Base-by-base conservation (phyloP, 1,139 yeast genomes). In the Geotrichum citri-aurantii region DNA sequence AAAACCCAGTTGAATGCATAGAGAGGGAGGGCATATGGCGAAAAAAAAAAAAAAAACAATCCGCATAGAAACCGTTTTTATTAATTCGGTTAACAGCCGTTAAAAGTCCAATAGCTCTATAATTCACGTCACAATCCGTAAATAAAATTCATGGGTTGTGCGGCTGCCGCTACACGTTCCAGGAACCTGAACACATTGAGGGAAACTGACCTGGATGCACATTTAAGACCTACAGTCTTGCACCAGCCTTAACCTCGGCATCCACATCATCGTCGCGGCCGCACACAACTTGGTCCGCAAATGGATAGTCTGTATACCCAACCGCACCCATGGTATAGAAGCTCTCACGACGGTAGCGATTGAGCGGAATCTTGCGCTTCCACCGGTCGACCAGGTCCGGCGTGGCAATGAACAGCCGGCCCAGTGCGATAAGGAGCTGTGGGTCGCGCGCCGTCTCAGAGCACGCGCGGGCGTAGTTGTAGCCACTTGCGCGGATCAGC, bases 331-430 rank as follows among this genome's bases (percentile, higher is more conserved):
- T 19, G 14, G 63, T 57, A 64, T 78, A 78, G 63, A 78, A 78
- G 1, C 72, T 69, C 11, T 64, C 50, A 60, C 81, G 69, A 56
- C 78, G 70, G 60, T 76, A 77, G 19, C 62, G 62, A 23, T 71
- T 73, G 63, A 82, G 71, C 19, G 72, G 69, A 29, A 63, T 55
- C 11, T 78, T 78, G 46, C 78, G 68, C 57, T 71, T 68, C 55
- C 81, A 68, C 63, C 81, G 73, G 14, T 71, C 60, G 2, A 75
- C 77, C 54, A 83, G 72, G 67, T 83, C 86, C 0, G 86, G 86
- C 69, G 81, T 82, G 24, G 84, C 73, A 40, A 76, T 75, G 64
- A 73, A 82, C 58, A 70, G 73, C 63, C 85, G 73, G 17, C 81
- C 79, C 61, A 76, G 71, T 1, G 74, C 81, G 62, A 78, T 67